Percentiles rank a stretch among this genome's conserved stretches.
Conservation (phyloP, 1,139 yeast species). For the Hansenula lynferdii region DNA sequence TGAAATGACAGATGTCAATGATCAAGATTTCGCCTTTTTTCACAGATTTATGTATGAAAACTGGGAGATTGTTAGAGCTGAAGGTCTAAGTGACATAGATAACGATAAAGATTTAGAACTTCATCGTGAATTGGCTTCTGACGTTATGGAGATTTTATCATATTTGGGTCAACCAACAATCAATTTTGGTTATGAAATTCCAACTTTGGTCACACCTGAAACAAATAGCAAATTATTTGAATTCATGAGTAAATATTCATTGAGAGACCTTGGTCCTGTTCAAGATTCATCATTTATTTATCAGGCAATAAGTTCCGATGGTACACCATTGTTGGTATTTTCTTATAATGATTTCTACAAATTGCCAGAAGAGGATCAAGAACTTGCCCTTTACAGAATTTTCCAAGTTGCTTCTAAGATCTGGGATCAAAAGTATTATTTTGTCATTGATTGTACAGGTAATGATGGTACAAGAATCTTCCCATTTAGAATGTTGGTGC, state of each 20-base stretch:
- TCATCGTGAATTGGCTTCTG: slow-evolving; percentile 11
- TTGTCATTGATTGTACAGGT: slow-evolving; percentile 69
- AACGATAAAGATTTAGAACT: slow-evolving; percentile 21
- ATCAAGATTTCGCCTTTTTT: slow-evolving; percentile 48
- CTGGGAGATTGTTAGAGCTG: slow-evolving; percentile 48
- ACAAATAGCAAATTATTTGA: slow-evolving; percentile 55
- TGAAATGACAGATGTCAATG: slow-evolving; percentile 7
- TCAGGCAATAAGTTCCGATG: slow-evolving; percentile 67
- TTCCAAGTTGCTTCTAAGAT: slow-evolving; percentile 68
- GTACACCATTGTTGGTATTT: slow-evolving; percentile 62
- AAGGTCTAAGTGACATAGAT: slow-evolving; percentile 26
- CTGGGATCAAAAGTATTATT: slow-evolving; percentile 65
- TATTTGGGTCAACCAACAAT: slow-evolving; percentile 39
- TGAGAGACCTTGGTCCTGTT: slow-evolving; percentile 43
- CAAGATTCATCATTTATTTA: slow-evolving; percentile 47
- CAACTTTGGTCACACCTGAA: slow-evolving; percentile 43
- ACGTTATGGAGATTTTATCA: slow-evolving; percentile 21
- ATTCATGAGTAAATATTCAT: slow-evolving; percentile 67
- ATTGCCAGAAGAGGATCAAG: slow-evolving; percentile 41
- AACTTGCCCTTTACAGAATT: slow-evolving; percentile 53
- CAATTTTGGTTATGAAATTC: slow-evolving; percentile 47
- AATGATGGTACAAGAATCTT: slow-evolving; percentile 34
- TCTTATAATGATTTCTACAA: slow-evolving; percentile 40
- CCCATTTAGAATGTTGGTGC: slow-evolving; percentile 23
- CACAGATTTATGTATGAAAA: slow-evolving; percentile 65